Evolutionary conservation across 192 early-diverging fungal species (phyloP).

Genomic region (Podochytrium sp.): DNA sequence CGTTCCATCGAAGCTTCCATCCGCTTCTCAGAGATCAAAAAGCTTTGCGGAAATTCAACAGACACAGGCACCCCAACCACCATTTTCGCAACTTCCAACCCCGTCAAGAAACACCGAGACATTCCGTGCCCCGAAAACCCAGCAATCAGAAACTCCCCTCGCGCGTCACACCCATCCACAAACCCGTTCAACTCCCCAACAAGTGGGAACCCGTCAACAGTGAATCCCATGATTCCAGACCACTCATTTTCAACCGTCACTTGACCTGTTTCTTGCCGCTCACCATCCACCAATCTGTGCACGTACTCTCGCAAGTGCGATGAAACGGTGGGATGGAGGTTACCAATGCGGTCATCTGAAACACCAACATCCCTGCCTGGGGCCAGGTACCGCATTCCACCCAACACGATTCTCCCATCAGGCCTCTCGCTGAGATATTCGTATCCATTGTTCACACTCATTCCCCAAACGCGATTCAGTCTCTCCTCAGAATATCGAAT

Average conservation of each 20-base stretch:
- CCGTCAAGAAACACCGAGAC: constrained; percentile 46
- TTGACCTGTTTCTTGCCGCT: no score
- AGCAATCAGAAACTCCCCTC: constrained; percentile 38
- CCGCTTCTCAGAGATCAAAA: constrained; percentile 18
- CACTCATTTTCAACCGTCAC: constrained; percentile 39
- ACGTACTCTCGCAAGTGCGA: constrained; percentile 35
- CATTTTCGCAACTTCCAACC: constrained; percentile 36
- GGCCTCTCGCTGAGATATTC: constrained; percentile 49
- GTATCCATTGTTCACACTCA: constrained; percentile 42
- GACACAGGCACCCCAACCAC: constrained; percentile 1
- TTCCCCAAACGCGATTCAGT: not conserved
- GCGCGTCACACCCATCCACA: constrained; percentile 3
- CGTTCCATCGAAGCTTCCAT: not conserved
- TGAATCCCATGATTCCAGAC: constrained; percentile 58
- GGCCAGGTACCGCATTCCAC: constrained; percentile 46
- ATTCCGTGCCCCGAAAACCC: constrained; percentile 58
- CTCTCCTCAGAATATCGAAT: not conserved
- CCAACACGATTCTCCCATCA: constrained; percentile 51
- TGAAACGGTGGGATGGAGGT: constrained; percentile 30
- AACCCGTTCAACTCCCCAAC: constrained; percentile 31
- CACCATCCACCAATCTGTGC: not conserved
- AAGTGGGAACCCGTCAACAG: constrained; percentile 40
- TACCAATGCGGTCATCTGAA: constrained; percentile 37
- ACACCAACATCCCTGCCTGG: constrained; percentile 40
- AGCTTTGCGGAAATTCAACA: constrained; percentile 18